A percentile compares a stretch with the other conserved stretches of the same genome.
These are phyloP conservation scores for Cladosporium cucumerinum DNA, from an alignment of 2,329 filamentous ascomycete species.

Conservation along the genomic window DNA sequence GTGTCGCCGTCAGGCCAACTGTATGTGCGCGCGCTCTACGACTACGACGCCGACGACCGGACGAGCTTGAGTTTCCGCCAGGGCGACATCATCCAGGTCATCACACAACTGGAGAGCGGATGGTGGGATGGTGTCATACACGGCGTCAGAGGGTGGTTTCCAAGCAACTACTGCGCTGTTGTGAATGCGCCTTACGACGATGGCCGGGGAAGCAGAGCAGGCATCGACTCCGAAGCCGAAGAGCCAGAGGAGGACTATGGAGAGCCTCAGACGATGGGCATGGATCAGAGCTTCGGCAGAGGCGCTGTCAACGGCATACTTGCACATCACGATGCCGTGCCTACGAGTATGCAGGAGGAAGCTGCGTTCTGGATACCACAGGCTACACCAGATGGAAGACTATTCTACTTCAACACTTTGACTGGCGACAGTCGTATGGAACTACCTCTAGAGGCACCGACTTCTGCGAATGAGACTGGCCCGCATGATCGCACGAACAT, in stretches of 20 bases:
- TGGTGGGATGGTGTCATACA: slow-evolving; percentile 99
- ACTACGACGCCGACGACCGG: slow-evolving; percentile 95
- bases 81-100: slow-evolving; percentile 96
- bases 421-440: slow-evolving; percentile 95
- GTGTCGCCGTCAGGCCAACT: slow-evolving; percentile 56
- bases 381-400: slow-evolving; percentile 83
- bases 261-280: slow-evolving; percentile 44
- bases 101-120: slow-evolving; percentile 94
- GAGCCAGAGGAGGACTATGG: slow-evolving; percentile 66
- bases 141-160: slow-evolving; percentile 95
- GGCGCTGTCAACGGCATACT: slow-evolving; percentile 47
- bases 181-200: slow-evolving; percentile 74
- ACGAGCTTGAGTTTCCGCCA: slow-evolving; percentile 96
- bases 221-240: slow-evolving; percentile 37
- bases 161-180: slow-evolving; percentile 95
- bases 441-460: slow-evolving; percentile 85
- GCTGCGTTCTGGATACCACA: slow-evolving; percentile 99
- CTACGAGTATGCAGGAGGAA: slow-evolving; percentile 67
- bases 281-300: slow-evolving; percentile 40
- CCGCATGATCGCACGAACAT: slow-evolving; percentile 87
- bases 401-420: slow-evolving; percentile 98
- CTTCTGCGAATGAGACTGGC: slow-evolving; percentile 73
- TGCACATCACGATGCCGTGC: slow-evolving; percentile 59
- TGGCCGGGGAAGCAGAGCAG: slow-evolving; percentile 58
- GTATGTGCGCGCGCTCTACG: slow-evolving; percentile 93